Base-by-base conservation (phyloP, 2,329 filamentous ascomycete species). In the Penicillium janthinellum region DNA sequence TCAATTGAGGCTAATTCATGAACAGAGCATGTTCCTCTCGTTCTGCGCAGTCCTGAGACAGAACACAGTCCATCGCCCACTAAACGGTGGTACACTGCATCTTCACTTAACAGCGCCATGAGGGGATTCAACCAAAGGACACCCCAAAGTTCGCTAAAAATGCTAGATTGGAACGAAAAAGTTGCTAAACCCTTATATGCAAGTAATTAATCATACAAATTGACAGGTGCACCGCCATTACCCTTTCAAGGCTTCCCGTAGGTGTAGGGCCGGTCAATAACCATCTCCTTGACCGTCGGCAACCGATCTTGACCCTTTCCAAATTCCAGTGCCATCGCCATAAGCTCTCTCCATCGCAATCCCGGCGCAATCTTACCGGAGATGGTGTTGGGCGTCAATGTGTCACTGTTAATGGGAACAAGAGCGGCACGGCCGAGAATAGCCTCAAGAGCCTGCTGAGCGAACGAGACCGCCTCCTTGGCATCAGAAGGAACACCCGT, bases 371-470 rank as follows among this genome's bases (percentile, higher is more conserved):
- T 55, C 34, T 55, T 55, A 39, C 53, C 53, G 3, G 53, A 55
- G 53, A 57, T 57, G 17, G 54, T 57, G 45, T 57, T 57, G 22
- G 54, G 54, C 3, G 47, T 57, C 54, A 51, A 37, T 44, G 50
- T 51, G 38, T 57, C 54, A 44, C 54, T 57, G 38, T 57, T 57
- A 44, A 57, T 48, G 20, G 83, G 83, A 14, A 86, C 81, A 0
- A 80, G 81, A 56, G 85, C 82, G 50, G 77, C 79, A n/a, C 84
- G 76, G 8, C 82, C 83, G 0, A 84, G 78, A 28, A 86, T 69
- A 2, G 83, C 82, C 68, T 86, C 84, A 77, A 87, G 82, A 4
- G 79, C 84, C 71, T 86, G 83, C 79, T 82, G 84, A 4, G 85
- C 84, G 67, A 86, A 86, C 4, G 80, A 83, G 55, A 84, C 76